Conservation (phyloP, 768 basidiomycete genomes). For the Macrocybe gigantea region DNA sequence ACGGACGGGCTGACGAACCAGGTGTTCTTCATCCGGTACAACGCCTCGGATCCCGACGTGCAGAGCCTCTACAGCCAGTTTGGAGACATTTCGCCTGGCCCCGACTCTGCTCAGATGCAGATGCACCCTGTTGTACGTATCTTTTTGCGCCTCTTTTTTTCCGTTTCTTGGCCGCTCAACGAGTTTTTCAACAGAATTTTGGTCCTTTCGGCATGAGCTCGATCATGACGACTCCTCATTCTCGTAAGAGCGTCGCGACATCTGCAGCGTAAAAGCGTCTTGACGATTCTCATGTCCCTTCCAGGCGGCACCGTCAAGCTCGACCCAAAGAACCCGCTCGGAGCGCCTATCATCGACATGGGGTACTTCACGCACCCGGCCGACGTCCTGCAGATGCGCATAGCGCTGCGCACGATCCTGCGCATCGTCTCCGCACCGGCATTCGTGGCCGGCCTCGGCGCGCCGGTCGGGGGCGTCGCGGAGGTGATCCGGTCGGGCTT, state of each 20-base stretch:
- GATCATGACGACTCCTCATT: constrained; percentile 3
- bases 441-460: constrained; percentile 14
- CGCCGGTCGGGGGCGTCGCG: constrained; percentile 2
- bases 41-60: constrained; percentile 14
- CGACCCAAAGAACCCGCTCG: constrained; percentile 34
- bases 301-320: constrained; percentile 23
- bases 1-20: constrained; percentile 10
- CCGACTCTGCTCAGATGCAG: constrained; percentile 20
- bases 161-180: neutral
- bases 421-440: constrained; percentile 14
- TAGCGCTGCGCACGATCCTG: constrained; percentile 11
- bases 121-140: constrained; percentile 15
- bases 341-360: constrained; percentile 38
- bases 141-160: neutral
- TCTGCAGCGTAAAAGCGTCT: neutral
- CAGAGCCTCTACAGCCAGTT: constrained; percentile 12
- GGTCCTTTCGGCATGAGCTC: neutral
- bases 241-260: constrained; percentile 3
- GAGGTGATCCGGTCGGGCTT: constrained; percentile 13
- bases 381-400: constrained; percentile 17
- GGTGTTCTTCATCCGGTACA: constrained; percentile 20
- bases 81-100: constrained; percentile 20
- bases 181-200: constrained; percentile 11
- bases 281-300: constrained; percentile 9
- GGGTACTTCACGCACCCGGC: constrained; percentile 26